Conservation (phyloP, 768 basidiomycete genomes). For the Leccinum variicolor region DNA sequence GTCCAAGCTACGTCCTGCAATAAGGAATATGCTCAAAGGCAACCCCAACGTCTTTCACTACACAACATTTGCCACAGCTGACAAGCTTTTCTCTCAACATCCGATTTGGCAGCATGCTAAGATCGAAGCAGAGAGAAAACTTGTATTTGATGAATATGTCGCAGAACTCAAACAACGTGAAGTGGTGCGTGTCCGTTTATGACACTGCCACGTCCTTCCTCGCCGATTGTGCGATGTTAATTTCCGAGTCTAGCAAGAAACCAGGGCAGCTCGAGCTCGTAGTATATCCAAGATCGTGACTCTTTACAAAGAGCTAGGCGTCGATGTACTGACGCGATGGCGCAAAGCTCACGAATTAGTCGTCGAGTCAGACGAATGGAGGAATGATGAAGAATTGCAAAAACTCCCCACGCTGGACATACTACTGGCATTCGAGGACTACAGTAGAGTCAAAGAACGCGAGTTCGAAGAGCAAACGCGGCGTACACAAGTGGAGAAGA, state of each 20-base stretch:
- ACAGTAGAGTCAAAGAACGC: constrained; percentile 82
- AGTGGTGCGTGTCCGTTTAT: constrained; percentile 55
- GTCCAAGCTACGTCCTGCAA: constrained; percentile 80
- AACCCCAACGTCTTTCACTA: constrained; percentile 90
- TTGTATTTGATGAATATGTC: constrained; percentile 92
- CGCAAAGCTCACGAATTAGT: constrained; percentile 77
- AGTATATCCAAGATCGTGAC: constrained; percentile 80
- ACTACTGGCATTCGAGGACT: constrained; percentile 91
- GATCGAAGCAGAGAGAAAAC: constrained; percentile 78
- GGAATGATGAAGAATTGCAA: constrained; percentile 69
- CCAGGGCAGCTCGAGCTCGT: constrained; percentile 68
- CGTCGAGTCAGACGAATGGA: constrained; percentile 75
- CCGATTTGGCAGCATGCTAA: constrained; percentile 89
- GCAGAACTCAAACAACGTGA: constrained; percentile 82
- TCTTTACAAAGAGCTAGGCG: constrained; percentile 82
- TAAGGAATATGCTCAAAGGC: constrained; percentile 82
- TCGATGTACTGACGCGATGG: constrained; percentile 95
- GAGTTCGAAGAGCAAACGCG: constrained; percentile 89
- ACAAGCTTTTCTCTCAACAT: constrained; percentile 80
- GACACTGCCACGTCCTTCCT: not conserved
- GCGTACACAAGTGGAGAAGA: constrained; percentile 76
- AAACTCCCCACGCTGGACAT: constrained; percentile 89
- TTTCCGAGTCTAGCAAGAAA: constrained; percentile 58
- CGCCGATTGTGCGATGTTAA: constrained; percentile 4
- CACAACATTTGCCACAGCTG: constrained; percentile 86